Base-by-base conservation (phyloP, 1,284 basidiomycete genomes). In the Fomitopsis schrenkii region DNA sequence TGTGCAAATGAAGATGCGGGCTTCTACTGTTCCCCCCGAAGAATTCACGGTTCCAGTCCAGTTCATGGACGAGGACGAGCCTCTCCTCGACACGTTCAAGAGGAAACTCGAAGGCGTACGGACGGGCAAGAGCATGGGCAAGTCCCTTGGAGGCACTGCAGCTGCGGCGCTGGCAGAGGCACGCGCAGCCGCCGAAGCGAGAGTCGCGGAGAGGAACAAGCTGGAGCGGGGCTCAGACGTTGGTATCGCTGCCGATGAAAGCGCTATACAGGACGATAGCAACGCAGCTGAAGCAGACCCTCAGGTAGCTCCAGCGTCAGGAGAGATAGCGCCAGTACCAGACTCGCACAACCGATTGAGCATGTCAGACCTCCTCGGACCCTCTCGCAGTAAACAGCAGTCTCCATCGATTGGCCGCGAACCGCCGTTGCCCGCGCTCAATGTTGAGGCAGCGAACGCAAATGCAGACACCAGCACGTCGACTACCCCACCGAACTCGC, bases 51-150 rank as follows among this genome's bases (percentile, higher is more conserved):
- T 61, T 26, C 64, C 64, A 15, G 36, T 66, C 17, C 35, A 41
- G 50, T 63, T 56, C 14, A 54, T 67, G 40, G 67, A 63, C n/a
- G 59, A 66, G 1, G 78, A 81, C 17, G 79, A 80, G 38, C 84
- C 79, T 46, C 80, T 87, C 65, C 76, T 91, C 46, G 80, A 84
- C 67, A 77, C 81, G 10, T 77, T 92, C 62, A 90, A 88, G 75
- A 85, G 82, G 68, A 88, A 84, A 2, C 82, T 90, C 0, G 83
- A 88, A 70, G 86, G 86, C n/a, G 77, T 82, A n/a, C 82, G 82
- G 5, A 70, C 79, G 50, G 81, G 80, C n/a, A 90, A 86, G 70
- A 83, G 80, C 57, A 77, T 80, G 70, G 80, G 82, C 58, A 90
- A 85, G 69, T 86, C 88, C n/a, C 69, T 88, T 6, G 86, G 86